Evolutionary conservation across 768 basidiomycete genomes (phyloP), one percentile per base, ranked within the genome.

Genomic region (Boletus huronensis): DNA sequence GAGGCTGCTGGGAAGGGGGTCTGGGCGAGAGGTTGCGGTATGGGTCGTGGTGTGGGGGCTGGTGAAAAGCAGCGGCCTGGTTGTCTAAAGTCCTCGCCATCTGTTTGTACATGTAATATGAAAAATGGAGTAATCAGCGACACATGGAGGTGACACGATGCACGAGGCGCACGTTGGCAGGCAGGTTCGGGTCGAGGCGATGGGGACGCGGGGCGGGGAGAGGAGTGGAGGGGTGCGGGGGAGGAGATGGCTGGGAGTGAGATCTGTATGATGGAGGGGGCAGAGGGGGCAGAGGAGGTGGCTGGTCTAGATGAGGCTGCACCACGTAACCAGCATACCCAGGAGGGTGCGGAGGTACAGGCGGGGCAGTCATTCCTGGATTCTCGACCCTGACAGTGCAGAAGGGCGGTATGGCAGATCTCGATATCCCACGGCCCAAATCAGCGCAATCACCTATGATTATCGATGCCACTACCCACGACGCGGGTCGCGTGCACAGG

Each of bases 151-250:
- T 49, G 56, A 57, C 57, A 57, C 17, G 25, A 48, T 39, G 56
- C 61, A 51, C 50, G 59, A 50, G n/a, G 76, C 80, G 66, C 65
- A 85, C 87, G 63, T 86, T 84, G 31, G 79, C 77, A 19, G 85
- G 83, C 1, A 88, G 66, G 57, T 74, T 76, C 10, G 82, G 82
- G 60, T 85, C 81, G 13, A 85, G 52, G 36, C 81, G 78, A 60
- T 85, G 82, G 0, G 88, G 85, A 11, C 83, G 75, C 5, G 88
- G 88, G 0, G 88, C 88, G 3, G 78, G 88, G 69, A 4, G 85
- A 76, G 55, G 81, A 63, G 58, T 77, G 77, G 81, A 58, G 77
- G 82, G 0, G 69, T 61, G 64, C 16, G 65, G 60, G 21, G 64
- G 55, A 11, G 61, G 57, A 39, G 59, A 23, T 8, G 63, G 42